phyloP scores from a whole-genome alignment of 176 grass and related monocot genomes.

The Raddia distichophylla region DNA sequence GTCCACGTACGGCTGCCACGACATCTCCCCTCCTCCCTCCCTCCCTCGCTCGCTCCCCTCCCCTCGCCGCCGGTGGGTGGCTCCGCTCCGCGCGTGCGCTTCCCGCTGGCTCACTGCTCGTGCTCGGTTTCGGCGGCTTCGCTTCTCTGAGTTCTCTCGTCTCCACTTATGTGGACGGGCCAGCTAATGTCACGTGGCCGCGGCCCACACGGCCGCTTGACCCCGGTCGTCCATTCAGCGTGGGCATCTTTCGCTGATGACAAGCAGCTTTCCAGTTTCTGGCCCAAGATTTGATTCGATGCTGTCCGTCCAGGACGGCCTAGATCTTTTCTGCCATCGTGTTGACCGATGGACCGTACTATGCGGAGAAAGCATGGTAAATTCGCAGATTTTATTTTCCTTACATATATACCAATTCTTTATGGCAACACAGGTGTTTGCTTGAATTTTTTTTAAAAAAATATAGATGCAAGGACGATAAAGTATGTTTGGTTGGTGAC shows the following conservation, averaged over 20 bases:
- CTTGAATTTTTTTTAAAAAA: too few relatives aligned
- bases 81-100: too few relatives aligned
- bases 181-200: neutral
- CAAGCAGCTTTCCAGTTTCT: neutral
- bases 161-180: neutral
- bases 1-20: conserved; percentile 68
- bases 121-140: neutral
- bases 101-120: neutral
- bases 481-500: too few relatives aligned
- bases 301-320: conserved; percentile 6
- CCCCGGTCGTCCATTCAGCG: neutral
- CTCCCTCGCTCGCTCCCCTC: neutral
- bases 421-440: too few relatives aligned
- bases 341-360: too few relatives aligned
- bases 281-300: neutral
- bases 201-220: neutral
- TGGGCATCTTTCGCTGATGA: neutral
- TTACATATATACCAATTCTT: too few relatives aligned
- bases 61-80: neutral
- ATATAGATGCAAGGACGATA: too few relatives aligned
- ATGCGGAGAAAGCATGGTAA: neutral
- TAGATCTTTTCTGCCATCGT: neutral
- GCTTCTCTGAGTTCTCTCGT: too few relatives aligned
- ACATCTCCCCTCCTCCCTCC: neutral
- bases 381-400: too few relatives aligned